These are phyloP conservation scores for Aurantiochytrium sp. DNA, from an alignment of 108 stramenopile genomes.

Conservation along the genomic window DNA sequence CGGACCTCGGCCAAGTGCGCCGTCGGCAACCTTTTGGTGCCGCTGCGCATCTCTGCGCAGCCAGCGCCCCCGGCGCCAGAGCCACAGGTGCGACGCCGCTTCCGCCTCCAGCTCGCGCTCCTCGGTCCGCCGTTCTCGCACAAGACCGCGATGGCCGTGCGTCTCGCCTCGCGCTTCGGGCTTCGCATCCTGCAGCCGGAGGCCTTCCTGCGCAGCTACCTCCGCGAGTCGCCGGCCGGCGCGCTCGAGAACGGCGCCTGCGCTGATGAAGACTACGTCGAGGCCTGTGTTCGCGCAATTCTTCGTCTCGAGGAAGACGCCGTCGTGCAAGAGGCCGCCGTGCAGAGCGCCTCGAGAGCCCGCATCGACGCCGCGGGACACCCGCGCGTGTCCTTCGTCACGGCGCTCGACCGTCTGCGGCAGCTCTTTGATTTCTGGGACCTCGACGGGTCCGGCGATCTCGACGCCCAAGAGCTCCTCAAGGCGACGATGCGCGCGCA, in stretches of 20 bases:
- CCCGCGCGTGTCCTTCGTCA: not conserved
- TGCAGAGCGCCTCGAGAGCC: not conserved
- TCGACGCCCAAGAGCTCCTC: slow-evolving; percentile 3
- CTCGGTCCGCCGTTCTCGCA: not conserved
- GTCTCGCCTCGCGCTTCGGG: not conserved
- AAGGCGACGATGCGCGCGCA: not conserved
- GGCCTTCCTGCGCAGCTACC: not conserved
- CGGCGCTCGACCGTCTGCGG: not conserved
- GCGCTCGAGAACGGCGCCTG: not conserved
- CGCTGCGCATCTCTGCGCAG: not conserved
- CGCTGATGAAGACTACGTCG: not conserved
- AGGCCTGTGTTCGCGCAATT: not conserved
- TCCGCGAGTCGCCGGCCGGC: not conserved
- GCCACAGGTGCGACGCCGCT: not conserved
- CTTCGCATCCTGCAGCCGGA: not conserved
- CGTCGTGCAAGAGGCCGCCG: not conserved
- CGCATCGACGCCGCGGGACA: not conserved
- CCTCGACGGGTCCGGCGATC: not conserved
- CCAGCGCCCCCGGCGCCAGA: not conserved
- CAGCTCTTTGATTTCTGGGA: slow-evolving; percentile 17
- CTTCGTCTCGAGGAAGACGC: not conserved
- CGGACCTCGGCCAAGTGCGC: not conserved
- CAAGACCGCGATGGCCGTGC: slow-evolving; percentile 6
- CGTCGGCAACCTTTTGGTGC: not conserved
- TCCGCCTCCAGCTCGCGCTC: not conserved